Conservation (phyloP, 2,329 filamentous ascomycete species). For the Cercospora sesami region DNA sequence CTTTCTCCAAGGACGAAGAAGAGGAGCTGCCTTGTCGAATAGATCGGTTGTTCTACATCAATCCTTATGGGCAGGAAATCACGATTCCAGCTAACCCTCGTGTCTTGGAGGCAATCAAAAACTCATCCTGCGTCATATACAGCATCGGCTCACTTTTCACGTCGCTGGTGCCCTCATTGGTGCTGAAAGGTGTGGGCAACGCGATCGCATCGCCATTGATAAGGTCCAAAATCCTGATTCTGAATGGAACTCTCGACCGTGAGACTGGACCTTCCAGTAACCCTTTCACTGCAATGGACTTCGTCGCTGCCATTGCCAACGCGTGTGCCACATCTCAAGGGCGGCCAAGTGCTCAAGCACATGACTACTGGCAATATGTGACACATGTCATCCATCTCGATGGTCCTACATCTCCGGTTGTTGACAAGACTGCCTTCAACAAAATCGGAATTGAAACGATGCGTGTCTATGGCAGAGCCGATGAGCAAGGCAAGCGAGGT, state of each 20-base stretch:
- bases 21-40: conserved; percentile 77
- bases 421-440: conserved; percentile 65
- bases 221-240: conserved; percentile 73
- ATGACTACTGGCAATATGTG: conserved; percentile 67
- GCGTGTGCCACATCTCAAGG: conserved; percentile 70
- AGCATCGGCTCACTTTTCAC: conserved; percentile 95
- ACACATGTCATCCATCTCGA: conserved; percentile 83
- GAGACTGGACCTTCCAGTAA: conserved; percentile 72
- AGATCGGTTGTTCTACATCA: conserved; percentile 90
- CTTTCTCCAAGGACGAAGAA: conserved; percentile 73
- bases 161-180: conserved; percentile 77
- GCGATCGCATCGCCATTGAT: conserved; percentile 54
- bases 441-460: conserved; percentile 74
- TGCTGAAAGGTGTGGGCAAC: conserved; percentile 73
- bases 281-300: conserved; percentile 74
- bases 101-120: conserved; percentile 67
- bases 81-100: conserved; percentile 78
- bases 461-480: conserved; percentile 70
- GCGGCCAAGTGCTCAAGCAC: conserved; percentile 23
- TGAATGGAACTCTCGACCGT: conserved; percentile 81
- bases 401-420: conserved; percentile 65
- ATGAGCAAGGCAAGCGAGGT: conserved; percentile 56
- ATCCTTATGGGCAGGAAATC: conserved; percentile 97
- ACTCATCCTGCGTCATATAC: conserved; percentile 73
- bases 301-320: conserved; percentile 74